Percentiles rank a stretch among this genome's conserved stretches.
These are phyloP conservation scores for Hortiboletus campestris DNA, from an alignment of 768 basidiomycete genomes.

Conservation along the genomic window DNA sequence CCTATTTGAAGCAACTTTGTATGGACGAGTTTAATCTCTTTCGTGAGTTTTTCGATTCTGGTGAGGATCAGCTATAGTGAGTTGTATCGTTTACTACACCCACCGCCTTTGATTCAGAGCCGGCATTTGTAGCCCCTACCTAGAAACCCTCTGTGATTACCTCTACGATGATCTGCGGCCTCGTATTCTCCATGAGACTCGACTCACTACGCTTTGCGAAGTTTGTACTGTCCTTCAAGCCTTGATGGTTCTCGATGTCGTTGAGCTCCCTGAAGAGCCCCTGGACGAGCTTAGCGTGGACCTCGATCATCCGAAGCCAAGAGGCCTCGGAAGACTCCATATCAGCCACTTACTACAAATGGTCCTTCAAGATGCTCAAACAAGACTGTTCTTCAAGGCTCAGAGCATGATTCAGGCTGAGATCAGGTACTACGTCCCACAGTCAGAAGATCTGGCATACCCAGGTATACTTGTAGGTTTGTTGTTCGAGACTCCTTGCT, in stretches of 20 bases:
- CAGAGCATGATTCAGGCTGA: conserved; percentile 89
- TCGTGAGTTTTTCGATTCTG: conserved; percentile 82
- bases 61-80: conserved; percentile 72
- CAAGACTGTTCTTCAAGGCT: conserved; percentile 92
- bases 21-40: conserved; percentile 87
- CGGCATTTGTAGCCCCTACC: conserved; percentile 62
- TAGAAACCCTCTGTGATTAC: conserved; percentile 90
- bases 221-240: conserved; percentile 97
- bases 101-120: conserved; percentile 6
- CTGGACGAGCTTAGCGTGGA: conserved; percentile 37
- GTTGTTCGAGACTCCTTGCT: conserved; percentile 22
- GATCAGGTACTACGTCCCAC: conserved; percentile 79
- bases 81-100: conserved; percentile 23
- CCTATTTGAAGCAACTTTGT: conserved; percentile 89
- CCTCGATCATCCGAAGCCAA: conserved; percentile 35
- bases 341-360: conserved; percentile 81
- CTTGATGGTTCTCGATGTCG: conserved; percentile 88
- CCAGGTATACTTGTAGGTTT: conserved; percentile 76
- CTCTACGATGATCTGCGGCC: conserved; percentile 96
- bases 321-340: conserved; percentile 61
- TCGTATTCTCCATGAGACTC: conserved; percentile 89
- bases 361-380: conserved; percentile 95
- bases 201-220: conserved; percentile 84
- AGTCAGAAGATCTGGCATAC: conserved; percentile 79
- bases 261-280: conserved; percentile 34